phyloP scores from a whole-genome alignment of 2,329 filamentous ascomycete genomes.

The Fusarium sp. region DNA sequence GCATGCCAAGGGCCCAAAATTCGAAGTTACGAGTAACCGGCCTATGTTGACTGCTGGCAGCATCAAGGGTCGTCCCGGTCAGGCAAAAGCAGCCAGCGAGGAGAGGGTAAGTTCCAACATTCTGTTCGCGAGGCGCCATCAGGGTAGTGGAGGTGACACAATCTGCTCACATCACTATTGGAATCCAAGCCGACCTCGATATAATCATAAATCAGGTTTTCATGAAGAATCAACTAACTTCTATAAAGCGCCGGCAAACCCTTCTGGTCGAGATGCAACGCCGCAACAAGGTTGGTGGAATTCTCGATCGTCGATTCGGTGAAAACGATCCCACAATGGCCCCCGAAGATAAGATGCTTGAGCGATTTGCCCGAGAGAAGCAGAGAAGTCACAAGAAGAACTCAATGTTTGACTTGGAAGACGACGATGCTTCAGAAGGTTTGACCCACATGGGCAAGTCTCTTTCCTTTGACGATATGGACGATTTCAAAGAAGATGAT shows the following conservation, averaged over 20 bases:
- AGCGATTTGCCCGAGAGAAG: slow-evolving; percentile 90
- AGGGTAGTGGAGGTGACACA: not conserved
- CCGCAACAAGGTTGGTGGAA: slow-evolving; percentile 90
- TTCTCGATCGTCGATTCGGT: slow-evolving; percentile 92
- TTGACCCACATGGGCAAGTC: slow-evolving; percentile 88
- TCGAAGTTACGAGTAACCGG: slow-evolving; percentile 79
- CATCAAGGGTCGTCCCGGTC: slow-evolving; percentile 79
- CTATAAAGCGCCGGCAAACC: slow-evolving; percentile 75
- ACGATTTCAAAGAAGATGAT: slow-evolving; percentile 86
- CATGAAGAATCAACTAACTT: slow-evolving; percentile 18
- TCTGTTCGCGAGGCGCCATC: not conserved
- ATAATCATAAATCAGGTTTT: not conserved
- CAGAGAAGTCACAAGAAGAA: slow-evolving; percentile 80
- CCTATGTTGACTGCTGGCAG: slow-evolving; percentile 65
- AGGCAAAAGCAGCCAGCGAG: slow-evolving; percentile 87
- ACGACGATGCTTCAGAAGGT: slow-evolving; percentile 68
- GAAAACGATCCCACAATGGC: slow-evolving; percentile 96
- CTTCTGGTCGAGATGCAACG: slow-evolving; percentile 90
- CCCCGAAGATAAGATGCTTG: slow-evolving; percentile 89
- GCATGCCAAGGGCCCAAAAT: slow-evolving; percentile 82
- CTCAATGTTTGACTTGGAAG: slow-evolving; percentile 90
- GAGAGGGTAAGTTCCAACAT: slow-evolving; percentile 69
- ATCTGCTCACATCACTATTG: not conserved
- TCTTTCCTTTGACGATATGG: slow-evolving; percentile 70
- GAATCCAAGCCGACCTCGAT: not conserved